Base-by-base conservation (phyloP, 2,329 filamentous ascomycete species). In the Penicillium paneum region DNA sequence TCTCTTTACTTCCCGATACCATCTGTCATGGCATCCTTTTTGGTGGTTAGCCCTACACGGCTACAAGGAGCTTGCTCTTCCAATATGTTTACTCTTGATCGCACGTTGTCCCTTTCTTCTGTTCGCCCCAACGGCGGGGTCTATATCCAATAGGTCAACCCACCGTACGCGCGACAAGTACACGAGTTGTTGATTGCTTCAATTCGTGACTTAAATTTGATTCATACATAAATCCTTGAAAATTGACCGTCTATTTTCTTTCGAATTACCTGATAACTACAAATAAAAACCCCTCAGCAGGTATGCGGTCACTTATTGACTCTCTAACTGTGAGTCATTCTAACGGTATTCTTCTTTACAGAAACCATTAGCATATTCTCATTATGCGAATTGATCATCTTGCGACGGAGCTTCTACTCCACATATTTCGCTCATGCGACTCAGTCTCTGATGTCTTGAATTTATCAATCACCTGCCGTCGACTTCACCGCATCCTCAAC, bases 321-420 rank as follows among this genome's bases (percentile, higher is more conserved):
- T 12, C 32, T 15, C 5, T 24, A 24, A 24, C n/a, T 41, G 32
- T 54, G 39, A 26, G 24, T 40, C 44, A 38, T 32, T 17, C 44
- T 56, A 38, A 53, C 38, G 19, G 31, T 29, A 19, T 29, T 28
- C 5, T 28, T 34, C n/a, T 32, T 48, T 24, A 12, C 26, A 53
- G 43, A n/a, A 35, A 41, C 29, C 34, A n/a, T 11, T 35, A 52
- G 13, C 21, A 50, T 28, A 46, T 34, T 15, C 19, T 36, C 49
- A 66, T 42, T 60, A 86, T 85, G 82, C 64, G 76, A 48, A 76
- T 85, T 71, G 74, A 81, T 62, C 64, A 76, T 49, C 74, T 86
- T 26, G 78, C 83, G 24, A 83, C 80, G 64, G 83, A 86, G 72
- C 77, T 85, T 51, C 64, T 85, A 54, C 74, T 80, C 57, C 80